Evolutionary conservation across 331 rosid species (phyloP).

Genomic region (Stylosanthes scabra): DNA sequence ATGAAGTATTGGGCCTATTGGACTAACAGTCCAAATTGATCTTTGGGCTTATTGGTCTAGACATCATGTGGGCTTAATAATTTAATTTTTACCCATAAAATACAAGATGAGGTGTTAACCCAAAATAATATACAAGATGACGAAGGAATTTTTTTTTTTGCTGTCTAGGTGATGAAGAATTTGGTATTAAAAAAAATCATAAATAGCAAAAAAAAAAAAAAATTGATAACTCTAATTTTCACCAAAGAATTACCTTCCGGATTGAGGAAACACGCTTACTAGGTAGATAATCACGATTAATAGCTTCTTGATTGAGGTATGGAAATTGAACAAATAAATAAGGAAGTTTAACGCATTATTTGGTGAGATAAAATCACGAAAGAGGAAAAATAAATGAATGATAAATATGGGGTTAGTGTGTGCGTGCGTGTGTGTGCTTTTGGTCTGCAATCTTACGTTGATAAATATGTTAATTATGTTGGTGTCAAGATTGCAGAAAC

Average conservation of each 20-base stretch:
- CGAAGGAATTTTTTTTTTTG: too few relatives aligned
- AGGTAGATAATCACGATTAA: too few relatives aligned
- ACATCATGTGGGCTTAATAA: not conserved
- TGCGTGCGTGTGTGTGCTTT: not conserved
- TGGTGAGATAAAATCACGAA: not conserved
- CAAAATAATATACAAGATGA: too few relatives aligned
- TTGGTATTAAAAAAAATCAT: too few relatives aligned
- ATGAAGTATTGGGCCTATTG: not conserved
- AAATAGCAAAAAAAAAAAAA: too few relatives aligned
- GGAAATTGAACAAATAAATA: not conserved
- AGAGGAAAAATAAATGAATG: not conserved
- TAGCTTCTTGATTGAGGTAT: not conserved
- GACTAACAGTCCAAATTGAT: not conserved
- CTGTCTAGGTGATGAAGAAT: too few relatives aligned
- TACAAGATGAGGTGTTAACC: too few relatives aligned
- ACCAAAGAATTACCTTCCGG: too few relatives aligned
- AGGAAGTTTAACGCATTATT: not conserved
- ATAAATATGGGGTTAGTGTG: not conserved
- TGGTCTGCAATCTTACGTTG: not conserved
- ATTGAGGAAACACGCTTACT: too few relatives aligned
- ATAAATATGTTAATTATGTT: not conserved
- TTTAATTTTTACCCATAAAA: not conserved
- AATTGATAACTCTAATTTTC: too few relatives aligned
- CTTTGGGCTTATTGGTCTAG: not conserved
- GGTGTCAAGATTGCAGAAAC: not conserved